phyloP scores from a whole-genome alignment of 768 basidiomycete species.

The Auricularia cornea region DNA sequence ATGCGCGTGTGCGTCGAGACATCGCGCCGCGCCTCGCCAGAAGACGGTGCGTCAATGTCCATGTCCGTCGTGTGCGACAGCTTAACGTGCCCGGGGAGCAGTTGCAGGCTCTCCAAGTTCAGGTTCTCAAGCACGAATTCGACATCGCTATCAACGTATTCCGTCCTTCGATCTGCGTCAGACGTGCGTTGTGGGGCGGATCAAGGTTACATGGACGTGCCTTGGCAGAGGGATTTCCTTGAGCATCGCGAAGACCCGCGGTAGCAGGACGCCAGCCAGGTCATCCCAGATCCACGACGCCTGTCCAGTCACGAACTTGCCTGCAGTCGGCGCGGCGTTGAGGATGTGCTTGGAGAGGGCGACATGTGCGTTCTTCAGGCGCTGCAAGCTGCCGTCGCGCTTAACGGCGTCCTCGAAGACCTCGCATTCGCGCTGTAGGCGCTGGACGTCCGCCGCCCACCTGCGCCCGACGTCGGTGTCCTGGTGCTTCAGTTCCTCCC shows the following conservation, averaged over 20 bases:
- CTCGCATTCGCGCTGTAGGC: conserved; percentile 36
- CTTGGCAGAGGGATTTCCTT: conserved; percentile 64
- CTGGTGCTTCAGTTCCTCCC: conserved; percentile 40
- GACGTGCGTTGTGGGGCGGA: neutral
- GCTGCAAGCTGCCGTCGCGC: conserved; percentile 42
- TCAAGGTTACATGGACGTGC: conserved; percentile 22
- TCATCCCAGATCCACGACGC: conserved; percentile 77
- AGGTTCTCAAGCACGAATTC: conserved; percentile 73
- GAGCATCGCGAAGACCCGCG: conserved; percentile 42
- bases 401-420: conserved; percentile 39
- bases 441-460: conserved; percentile 45
- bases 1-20: conserved; percentile 61
- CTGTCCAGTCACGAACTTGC: conserved; percentile 44
- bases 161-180: conserved; percentile 38
- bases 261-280: conserved; percentile 70
- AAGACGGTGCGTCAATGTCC: conserved; percentile 31
- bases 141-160: conserved; percentile 58
- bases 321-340: conserved; percentile 28
- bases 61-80: conserved; percentile 63
- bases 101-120: conserved; percentile 55
- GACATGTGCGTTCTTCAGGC: conserved; percentile 38
- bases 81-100: conserved; percentile 63
- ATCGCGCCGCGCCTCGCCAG: conserved; percentile 34
- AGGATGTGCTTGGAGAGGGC: conserved; percentile 44
- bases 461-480: conserved; percentile 34